Evolutionary conservation across 169 alveolate species (phyloP), one percentile per base, ranked within the genome.

Genomic region (Ichthyophthirius multifiliis): DNA sequence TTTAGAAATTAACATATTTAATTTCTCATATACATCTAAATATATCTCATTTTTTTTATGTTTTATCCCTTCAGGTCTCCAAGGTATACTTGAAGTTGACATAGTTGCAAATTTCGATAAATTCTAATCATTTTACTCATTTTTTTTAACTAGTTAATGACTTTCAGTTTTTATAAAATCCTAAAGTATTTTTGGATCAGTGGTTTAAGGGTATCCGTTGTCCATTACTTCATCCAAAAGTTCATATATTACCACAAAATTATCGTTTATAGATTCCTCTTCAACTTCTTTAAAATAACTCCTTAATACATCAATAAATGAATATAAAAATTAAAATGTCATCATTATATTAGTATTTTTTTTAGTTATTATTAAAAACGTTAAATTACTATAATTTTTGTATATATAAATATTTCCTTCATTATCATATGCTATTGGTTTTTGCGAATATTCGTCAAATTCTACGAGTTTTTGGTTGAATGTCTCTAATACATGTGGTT

Each of bases 71-170:
- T 83, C 85, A 32, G 92, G 84, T 81, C 95, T 82, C 85, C 91
- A 87, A 16, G 83, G 62, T 23, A 82, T 86, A 34, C 75, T 86
- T 6, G 98, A 98, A 1, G 99, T 97, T 32, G 96, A 6, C 18
- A 62, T 75, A 98, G 97, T 16, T 97, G 97, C 82, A 92, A 90
- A 27, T 32, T 90, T 93, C 20, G 74, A 31, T 15, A 75, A 75
- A 67, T 82, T 87, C 67, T 90, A 87, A 65, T 92, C 84, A 65
- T 86, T 85, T 64, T 32, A 80, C 62, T 15, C 71, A 82, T 90
- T 84, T 10, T 47, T 63, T 43, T 75, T 75, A 32, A 74, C 46
- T 18, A 85, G 63, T 82, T 79, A 80, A 64, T 83, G 82, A 23
- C 90, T 83, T 35, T 85, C 90, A 18, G 94, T 85, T 74, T 85